Evolutionary conservation across 73 alveolate genomes (phyloP).

Genomic region (Stentor coeruleus): DNA sequence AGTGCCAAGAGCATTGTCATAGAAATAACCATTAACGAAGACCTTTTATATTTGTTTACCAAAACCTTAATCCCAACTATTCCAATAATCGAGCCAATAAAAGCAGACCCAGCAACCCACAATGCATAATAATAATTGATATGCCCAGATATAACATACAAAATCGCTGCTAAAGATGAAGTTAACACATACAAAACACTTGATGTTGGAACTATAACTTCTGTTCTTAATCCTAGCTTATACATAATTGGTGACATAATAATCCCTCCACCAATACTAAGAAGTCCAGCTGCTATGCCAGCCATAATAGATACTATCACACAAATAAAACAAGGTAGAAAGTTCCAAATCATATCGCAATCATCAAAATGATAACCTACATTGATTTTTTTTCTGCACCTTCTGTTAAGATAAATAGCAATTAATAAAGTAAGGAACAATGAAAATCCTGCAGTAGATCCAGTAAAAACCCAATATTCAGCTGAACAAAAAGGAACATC

Average conservation of each 20-base stretch:
- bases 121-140: background rate
- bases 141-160: background rate
- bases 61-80: background rate
- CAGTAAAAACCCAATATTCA: conserved; percentile 7
- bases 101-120: background rate
- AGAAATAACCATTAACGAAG: background rate
- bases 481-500: background rate
- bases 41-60: background rate
- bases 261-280: conserved; percentile 45
- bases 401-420: background rate
- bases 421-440: background rate
- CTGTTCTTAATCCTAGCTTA: conserved; percentile 28
- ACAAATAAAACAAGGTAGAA: background rate
- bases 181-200: conserved; percentile 26
- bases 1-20: background rate
- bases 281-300: conserved; percentile 39
- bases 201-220: conserved; percentile 34
- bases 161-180: background rate
- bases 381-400: background rate
- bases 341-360: conserved; percentile 6
- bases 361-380: conserved; percentile 16
- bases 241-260: conserved; percentile 35
- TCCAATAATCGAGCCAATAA: background rate
- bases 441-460: background rate
- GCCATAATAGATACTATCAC: conserved; percentile 28